These are phyloP conservation scores for Metschnikowia kunwiensis DNA, from an alignment of 805 yeast species.

Conservation along the genomic window DNA sequence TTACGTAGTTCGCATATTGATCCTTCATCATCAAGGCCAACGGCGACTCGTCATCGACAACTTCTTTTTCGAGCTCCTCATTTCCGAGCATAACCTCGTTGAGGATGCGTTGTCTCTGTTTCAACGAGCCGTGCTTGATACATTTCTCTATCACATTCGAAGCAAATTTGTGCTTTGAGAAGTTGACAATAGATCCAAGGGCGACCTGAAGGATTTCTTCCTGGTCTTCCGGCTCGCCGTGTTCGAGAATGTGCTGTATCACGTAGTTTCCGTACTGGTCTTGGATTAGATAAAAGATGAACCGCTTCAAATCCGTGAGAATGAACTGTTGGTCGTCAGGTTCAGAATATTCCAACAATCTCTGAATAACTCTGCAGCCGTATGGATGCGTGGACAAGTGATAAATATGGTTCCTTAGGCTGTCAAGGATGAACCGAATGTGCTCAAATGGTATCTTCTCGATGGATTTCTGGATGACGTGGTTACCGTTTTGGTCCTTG, in stretches of 20 bases:
- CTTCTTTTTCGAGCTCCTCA: slow-evolving; percentile 44
- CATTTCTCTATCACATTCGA: slow-evolving; percentile 96
- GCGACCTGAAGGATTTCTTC: slow-evolving; percentile 65
- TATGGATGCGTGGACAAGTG: slow-evolving; percentile 92
- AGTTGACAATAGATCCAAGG: slow-evolving; percentile 65
- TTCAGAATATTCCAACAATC: slow-evolving; percentile 78
- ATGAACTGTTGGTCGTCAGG: slow-evolving; percentile 63
- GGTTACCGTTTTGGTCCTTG: slow-evolving; percentile 97
- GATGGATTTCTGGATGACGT: slow-evolving; percentile 92
- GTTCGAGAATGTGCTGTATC: slow-evolving; percentile 89
- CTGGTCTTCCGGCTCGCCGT: slow-evolving; percentile 64
- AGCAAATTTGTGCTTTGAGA: slow-evolving; percentile 96
- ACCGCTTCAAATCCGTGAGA: slow-evolving; percentile 67
- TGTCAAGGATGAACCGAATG: slow-evolving; percentile 68
- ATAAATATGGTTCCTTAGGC: slow-evolving; percentile 68
- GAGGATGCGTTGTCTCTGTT: slow-evolving; percentile 61
- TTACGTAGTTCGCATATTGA: slow-evolving; percentile 96
- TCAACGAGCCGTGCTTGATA: slow-evolving; percentile 64
- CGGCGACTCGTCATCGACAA: slow-evolving; percentile 62
- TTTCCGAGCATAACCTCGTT: slow-evolving; percentile 59
- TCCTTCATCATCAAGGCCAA: slow-evolving; percentile 94
- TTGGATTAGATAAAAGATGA: slow-evolving; percentile 73
- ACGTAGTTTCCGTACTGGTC: slow-evolving; percentile 98
- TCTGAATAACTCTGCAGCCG: slow-evolving; percentile 95
- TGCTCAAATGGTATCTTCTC: slow-evolving; percentile 74